A percentile compares a stretch with the other conserved stretches of the same genome.
phyloP scores from a whole-genome alignment of 2,329 filamentous ascomycete species.

The Fusarium sp. region DNA sequence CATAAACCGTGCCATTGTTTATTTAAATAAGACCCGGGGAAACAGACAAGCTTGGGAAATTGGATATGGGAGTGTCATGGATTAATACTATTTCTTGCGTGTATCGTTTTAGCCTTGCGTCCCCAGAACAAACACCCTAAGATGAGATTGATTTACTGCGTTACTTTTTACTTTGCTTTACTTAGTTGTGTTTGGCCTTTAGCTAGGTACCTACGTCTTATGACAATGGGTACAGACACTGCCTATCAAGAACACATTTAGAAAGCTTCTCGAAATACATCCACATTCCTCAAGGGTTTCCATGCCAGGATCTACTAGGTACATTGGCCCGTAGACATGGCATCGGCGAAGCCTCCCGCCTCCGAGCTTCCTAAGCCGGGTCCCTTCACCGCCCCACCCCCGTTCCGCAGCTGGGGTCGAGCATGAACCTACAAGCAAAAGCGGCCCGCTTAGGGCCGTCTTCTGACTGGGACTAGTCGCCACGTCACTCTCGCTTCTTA shows the following conservation, averaged over 20 bases:
- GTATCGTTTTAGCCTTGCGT: not conserved
- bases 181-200: not conserved
- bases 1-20: conserved; percentile 14
- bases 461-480: conserved; percentile 25
- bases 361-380: conserved; percentile 14
- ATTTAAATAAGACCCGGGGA: conserved; percentile 9
- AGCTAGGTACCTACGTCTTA: not conserved
- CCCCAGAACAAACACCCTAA: conserved; percentile 1
- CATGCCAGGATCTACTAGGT: conserved; percentile 1
- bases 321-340: not conserved
- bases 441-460: conserved; percentile 17
- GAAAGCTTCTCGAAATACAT: conserved; percentile 6
- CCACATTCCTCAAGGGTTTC: conserved; percentile 5
- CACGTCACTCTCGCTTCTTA: conserved; percentile 32
- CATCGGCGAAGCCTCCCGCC: conserved; percentile 5
- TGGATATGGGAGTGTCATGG: conserved; percentile 19
- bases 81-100: conserved; percentile 23
- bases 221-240: not conserved
- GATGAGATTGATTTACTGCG: not conserved
- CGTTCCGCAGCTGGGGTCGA: conserved; percentile 32
- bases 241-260: not conserved
- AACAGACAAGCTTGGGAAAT: conserved; percentile 6
- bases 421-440: conserved; percentile 16
- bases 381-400: conserved; percentile 35
- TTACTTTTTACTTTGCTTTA: not conserved